A percentile compares a stretch with the other conserved stretches of the same genome.
Conservation (phyloP, 805 yeast species). For the Grigorovia transvaalensis region DNA sequence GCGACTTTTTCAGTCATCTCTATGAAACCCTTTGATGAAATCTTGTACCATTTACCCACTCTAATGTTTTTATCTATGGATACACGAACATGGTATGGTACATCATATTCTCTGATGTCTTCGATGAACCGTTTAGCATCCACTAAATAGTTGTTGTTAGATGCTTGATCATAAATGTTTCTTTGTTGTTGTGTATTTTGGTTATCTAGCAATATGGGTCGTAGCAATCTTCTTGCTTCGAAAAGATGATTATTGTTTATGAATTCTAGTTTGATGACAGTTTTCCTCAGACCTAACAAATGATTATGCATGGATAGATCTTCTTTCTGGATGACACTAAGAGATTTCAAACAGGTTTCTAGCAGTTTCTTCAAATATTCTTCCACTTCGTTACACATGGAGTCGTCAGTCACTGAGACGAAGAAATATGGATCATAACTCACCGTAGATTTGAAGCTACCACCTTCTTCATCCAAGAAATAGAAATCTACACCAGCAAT, state of each 20-base stretch:
- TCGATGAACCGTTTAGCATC: constrained; percentile 53
- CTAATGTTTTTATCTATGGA: constrained; percentile 82
- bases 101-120: constrained; percentile 89
- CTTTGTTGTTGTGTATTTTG: constrained; percentile 48
- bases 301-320: constrained; percentile 82
- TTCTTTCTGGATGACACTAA: constrained; percentile 54
- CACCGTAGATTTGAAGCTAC: constrained; percentile 78
- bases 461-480: constrained; percentile 93
- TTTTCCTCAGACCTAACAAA: constrained; percentile 60
- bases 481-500: constrained; percentile 87
- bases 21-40: constrained; percentile 49
- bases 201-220: constrained; percentile 64
- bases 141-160: constrained; percentile 12
- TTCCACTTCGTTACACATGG: constrained; percentile 56
- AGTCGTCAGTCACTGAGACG: constrained; percentile 42
- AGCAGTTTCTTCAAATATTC: constrained; percentile 63
- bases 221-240: constrained; percentile 58
- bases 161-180: constrained; percentile 41
- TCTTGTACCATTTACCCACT: constrained; percentile 93
- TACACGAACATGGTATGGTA: constrained; percentile 92
- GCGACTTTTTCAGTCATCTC: constrained; percentile 63
- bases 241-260: constrained; percentile 64
- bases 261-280: constrained; percentile 58
- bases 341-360: constrained; percentile 51
- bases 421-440: constrained; percentile 83